Evolutionary conservation across 805 yeast species (phyloP).

Genomic region (Pichia heedii): DNA sequence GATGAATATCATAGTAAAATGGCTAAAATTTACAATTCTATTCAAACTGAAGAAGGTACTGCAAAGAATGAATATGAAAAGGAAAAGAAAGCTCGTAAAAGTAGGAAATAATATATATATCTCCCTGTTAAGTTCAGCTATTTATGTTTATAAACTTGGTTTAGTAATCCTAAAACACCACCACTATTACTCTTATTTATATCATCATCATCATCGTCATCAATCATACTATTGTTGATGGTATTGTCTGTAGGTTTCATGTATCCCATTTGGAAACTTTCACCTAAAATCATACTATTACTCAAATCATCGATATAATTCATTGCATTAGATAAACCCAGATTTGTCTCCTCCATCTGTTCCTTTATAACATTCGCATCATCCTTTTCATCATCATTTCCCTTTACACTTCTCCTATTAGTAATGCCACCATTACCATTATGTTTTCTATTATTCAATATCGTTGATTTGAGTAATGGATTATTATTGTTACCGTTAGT

Average conservation of each 20-base stretch:
- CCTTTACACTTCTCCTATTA: neutral
- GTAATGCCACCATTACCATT: neutral
- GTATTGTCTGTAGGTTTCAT: conserved; percentile 18
- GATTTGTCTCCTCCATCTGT: conserved; percentile 21
- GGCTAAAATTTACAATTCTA: conserved; percentile 77
- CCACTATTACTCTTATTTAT: conserved; percentile 12
- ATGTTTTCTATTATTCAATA: conserved; percentile 15
- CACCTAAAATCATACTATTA: conserved; percentile 32
- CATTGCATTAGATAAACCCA: conserved; percentile 22
- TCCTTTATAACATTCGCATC: conserved; percentile 1
- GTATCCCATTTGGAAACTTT: conserved; percentile 32
- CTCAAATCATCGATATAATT: conserved; percentile 19
- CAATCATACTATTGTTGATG: conserved; percentile 16
- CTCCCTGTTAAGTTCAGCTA: conserved; percentile 12
- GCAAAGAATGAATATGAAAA: conserved; percentile 89
- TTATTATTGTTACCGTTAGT: conserved; percentile 8
- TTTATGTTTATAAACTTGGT: conserved; percentile 60
- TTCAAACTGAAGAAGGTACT: conserved; percentile 90
- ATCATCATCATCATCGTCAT: conserved; percentile 18
- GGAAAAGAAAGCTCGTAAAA: conserved; percentile 55
- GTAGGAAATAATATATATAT: conserved; percentile 23
- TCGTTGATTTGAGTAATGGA: conserved; percentile 16
- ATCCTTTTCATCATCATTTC: neutral
- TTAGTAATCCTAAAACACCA: conserved; percentile 48
- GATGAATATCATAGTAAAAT: conserved; percentile 81